phyloP scores from a whole-genome alignment of 176 grass and related monocot species.

The Saccharum officinarum region DNA sequence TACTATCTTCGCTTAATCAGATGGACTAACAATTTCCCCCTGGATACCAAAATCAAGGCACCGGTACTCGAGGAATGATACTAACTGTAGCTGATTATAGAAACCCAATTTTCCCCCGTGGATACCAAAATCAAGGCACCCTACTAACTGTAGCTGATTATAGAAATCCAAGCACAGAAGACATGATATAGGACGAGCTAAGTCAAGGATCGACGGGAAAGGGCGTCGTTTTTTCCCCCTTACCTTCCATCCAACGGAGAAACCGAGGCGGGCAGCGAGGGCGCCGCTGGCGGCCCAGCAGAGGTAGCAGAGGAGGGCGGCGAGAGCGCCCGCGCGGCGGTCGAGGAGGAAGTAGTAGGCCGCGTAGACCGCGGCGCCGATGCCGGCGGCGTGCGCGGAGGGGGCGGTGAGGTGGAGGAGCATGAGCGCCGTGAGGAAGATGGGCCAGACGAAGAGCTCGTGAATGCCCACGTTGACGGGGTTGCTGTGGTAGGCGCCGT shows the following conservation, averaged over 20 bases:
- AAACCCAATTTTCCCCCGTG: too few relatives aligned
- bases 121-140: background rate
- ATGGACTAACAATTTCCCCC: background rate
- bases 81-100: background rate
- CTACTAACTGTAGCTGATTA: background rate
- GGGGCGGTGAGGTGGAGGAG: slow-evolving; percentile 71
- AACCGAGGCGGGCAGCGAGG: slow-evolving; percentile 56
- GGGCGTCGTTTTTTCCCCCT: background rate
- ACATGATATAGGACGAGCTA: background rate
- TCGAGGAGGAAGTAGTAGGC: slow-evolving; percentile 70
- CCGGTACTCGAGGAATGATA: background rate
- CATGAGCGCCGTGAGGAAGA: slow-evolving; percentile 66
- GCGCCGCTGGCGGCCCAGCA: slow-evolving; percentile 62
- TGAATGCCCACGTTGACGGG: slow-evolving; percentile 77
- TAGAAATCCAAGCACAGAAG: background rate
- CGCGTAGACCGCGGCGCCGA: slow-evolving; percentile 49
- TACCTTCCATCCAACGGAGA: slow-evolving; percentile 68
- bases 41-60: background rate
- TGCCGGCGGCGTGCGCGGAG: slow-evolving; percentile 25
- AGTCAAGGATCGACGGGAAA: background rate
- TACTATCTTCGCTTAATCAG: background rate
- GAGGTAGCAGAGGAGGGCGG: slow-evolving; percentile 54
- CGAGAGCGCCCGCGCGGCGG: slow-evolving; percentile 55
- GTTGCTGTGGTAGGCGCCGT: slow-evolving; percentile 95
- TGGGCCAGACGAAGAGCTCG: slow-evolving; percentile 90